phyloP scores from a whole-genome alignment of 371 early-diverging fungal genomes.

The Syncephalastrum racemosum region DNA sequence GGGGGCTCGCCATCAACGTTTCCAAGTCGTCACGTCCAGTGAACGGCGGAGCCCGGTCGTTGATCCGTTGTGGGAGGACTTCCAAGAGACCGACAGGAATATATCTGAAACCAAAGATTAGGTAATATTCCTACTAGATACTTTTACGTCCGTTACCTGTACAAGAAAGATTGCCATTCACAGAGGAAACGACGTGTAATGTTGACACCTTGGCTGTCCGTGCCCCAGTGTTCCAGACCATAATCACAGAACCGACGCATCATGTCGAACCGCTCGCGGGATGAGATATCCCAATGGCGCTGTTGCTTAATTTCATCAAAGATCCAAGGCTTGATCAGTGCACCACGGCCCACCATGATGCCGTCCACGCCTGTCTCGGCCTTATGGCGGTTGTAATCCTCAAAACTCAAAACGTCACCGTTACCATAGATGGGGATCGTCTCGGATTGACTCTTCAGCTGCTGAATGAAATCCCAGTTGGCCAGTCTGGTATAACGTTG shows the following conservation, averaged over 20 bases:
- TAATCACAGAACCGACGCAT: slow-evolving; percentile 78
- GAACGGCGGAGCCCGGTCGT: slow-evolving; percentile 88
- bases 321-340: slow-evolving; percentile 97
- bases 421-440: slow-evolving; percentile 72
- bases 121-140: slow-evolving; percentile 20
- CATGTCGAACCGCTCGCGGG: slow-evolving; percentile 90
- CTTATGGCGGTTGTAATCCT: slow-evolving; percentile 78
- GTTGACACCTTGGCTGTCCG: slow-evolving; percentile 87
- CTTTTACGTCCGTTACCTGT: slow-evolving; percentile 51
- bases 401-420: slow-evolving; percentile 88
- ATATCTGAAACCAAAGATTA: slow-evolving; percentile 39
- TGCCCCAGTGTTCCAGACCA: slow-evolving; percentile 96
- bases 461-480: slow-evolving; percentile 89
- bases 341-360: slow-evolving; percentile 88
- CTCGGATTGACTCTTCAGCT: slow-evolving; percentile 48
- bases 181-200: slow-evolving; percentile 84
- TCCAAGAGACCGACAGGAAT: slow-evolving; percentile 94
- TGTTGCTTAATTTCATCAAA: slow-evolving; percentile 91
- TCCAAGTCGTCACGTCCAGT: slow-evolving; percentile 91
- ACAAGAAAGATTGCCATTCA: slow-evolving; percentile 92
- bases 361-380: slow-evolving; percentile 74
- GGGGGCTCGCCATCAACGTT: slow-evolving; percentile 87
- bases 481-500: slow-evolving; percentile 91
- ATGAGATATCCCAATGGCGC: slow-evolving; percentile 89
- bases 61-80: slow-evolving; percentile 87